A percentile compares a stretch with the other conserved stretches of the same genome.
phyloP scores from a whole-genome alignment of 805 yeast genomes.

The Lipomyces spencermartinsiae region DNA sequence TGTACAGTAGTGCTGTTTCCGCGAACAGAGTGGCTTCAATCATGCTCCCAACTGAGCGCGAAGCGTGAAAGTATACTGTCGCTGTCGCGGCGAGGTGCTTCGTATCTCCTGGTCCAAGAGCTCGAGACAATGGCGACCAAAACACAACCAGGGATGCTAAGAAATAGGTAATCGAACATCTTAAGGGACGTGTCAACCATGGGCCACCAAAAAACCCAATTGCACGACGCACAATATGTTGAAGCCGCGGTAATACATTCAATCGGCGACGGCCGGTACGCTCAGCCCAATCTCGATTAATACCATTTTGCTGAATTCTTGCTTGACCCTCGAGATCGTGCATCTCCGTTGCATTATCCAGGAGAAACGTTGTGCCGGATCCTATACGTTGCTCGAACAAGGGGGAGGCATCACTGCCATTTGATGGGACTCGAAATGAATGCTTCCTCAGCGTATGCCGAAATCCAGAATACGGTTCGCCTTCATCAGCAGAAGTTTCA shows the following conservation, averaged over 20 bases:
- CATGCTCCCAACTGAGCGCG: conserved; percentile 81
- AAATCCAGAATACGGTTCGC: neutral
- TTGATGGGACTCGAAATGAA: neutral
- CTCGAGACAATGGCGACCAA: conserved; percentile 49
- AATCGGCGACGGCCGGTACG: neutral
- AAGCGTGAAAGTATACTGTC: conserved; percentile 86
- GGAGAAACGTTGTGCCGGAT: neutral
- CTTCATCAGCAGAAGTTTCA: neutral
- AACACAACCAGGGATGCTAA: conserved; percentile 80
- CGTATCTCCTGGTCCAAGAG: conserved; percentile 70
- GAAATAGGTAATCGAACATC: conserved; percentile 74
- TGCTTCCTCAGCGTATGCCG: neutral
- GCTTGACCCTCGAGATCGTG: neutral
- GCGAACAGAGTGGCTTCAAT: conserved; percentile 73
- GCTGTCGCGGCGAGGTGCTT: conserved; percentile 85
- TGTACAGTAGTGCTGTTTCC: conserved; percentile 58
- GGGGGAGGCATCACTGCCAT: neutral
- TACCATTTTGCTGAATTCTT: neutral
- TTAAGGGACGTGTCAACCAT: conserved; percentile 46
- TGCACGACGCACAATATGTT: neutral
- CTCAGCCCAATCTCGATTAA: neutral
- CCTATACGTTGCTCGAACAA: neutral
- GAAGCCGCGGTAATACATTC: neutral
- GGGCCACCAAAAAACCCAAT: neutral
- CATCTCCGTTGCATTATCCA: neutral